Evolutionary conservation across 257 asterid genomes (phyloP), one percentile per base, ranked within the genome.

Genomic region (Penstemon barbatus): DNA sequence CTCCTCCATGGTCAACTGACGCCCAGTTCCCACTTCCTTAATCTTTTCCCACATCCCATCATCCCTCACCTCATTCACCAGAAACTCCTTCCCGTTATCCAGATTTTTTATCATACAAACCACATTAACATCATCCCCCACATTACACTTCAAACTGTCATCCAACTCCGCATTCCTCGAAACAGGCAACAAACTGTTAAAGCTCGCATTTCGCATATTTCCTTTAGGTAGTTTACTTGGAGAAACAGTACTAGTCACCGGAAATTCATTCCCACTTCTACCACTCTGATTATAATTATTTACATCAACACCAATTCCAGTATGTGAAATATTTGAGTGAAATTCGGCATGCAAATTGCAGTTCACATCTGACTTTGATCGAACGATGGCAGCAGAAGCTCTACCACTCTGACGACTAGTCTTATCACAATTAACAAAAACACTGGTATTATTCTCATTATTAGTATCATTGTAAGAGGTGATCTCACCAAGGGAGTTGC

Each of bases 31-130:
- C 43, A 94, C 88, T 83, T 94, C 99, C 84, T 91, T 84, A 54
- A 94, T 90, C 76, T 86, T 91, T 66, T 91, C 82, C 97, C 97
- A 91, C 73, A 80, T 85, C 72, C 97, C 99, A 65, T 91, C 97
- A 71, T 94, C 99, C 83, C 87, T 83, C 64, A 87, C 83, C 80
- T 90, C 97, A 46, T 93, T 85, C 82, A 94, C 97, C 76, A 94
- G 89, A 76, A 89, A 94, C 85, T 89, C 96, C 84, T 89, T 87
- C 41, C 99, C 99, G 71, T 86, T 91, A 77, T 91, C 97, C 50
- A 94, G 94, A 83, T 89, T 89, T 87, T 83, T 91, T 45, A 94
- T 91, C 74, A 82, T 79, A 80, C 97, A 94, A 58, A 82, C 74
- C 10, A 75, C 79, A 61, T 76, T 84, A 48, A 42, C 83, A 66